phyloP scores from a whole-genome alignment of 352 stramenopile genomes.

The Globisporangium cederbergense region DNA sequence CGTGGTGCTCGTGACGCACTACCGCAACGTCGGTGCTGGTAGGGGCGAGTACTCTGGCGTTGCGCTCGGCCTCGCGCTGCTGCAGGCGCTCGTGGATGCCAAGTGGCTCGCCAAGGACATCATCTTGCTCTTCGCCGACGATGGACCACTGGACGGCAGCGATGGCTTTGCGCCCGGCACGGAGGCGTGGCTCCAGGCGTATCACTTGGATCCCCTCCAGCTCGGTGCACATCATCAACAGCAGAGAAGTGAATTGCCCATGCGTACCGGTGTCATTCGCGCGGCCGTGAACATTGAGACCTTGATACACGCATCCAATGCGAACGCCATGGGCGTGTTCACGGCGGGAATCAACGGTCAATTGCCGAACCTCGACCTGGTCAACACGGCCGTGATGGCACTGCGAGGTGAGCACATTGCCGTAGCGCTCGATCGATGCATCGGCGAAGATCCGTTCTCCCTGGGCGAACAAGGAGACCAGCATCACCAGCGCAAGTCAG shows the following conservation, averaged over 20 bases:
- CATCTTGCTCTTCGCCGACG: conserved; percentile 73
- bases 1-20: conserved; percentile 71
- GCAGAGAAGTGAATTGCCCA: conserved; percentile 27
- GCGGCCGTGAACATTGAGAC: conserved; percentile 77
- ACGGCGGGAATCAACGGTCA: conserved; percentile 77
- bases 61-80: conserved; percentile 49
- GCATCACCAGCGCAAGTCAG: background rate
- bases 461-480: background rate
- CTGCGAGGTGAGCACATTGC: conserved; percentile 43
- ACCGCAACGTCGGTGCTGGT: conserved; percentile 42
- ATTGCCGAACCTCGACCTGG: conserved; percentile 82
- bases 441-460: conserved; percentile 15
- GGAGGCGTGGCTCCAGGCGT: conserved; percentile 67
- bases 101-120: conserved; percentile 85
- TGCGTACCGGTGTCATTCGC: conserved; percentile 76
- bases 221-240: conserved; percentile 3
- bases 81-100: conserved; percentile 51
- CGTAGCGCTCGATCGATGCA: conserved; percentile 45
- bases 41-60: conserved; percentile 53
- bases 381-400: conserved; percentile 71
- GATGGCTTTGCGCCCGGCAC: conserved; percentile 62
- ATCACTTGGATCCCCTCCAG: conserved; percentile 56
- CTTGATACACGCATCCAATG: conserved; percentile 20
- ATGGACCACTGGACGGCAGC: conserved; percentile 53
- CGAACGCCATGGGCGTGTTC: conserved; percentile 51